phyloP scores from a whole-genome alignment of 169 alveolate species.

The Sarcocystis neurona region DNA sequence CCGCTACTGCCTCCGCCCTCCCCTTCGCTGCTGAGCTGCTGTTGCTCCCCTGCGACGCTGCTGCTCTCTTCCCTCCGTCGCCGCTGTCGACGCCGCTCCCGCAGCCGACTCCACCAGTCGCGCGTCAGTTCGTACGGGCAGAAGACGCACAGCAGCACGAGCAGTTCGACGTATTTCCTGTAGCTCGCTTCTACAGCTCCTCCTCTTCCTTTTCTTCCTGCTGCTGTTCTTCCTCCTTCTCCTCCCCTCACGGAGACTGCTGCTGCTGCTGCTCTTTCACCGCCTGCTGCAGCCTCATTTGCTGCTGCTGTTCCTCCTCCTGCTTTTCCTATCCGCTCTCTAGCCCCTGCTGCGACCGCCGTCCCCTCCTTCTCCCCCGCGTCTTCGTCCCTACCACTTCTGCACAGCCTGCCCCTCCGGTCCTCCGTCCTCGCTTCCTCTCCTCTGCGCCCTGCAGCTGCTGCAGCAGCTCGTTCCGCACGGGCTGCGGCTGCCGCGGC shows the following conservation, averaged over 20 bases:
- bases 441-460: conserved; percentile 12
- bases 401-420: neutral
- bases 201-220: neutral
- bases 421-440: neutral
- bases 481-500: conserved; percentile 22
- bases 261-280: too few relatives aligned
- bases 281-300: too few relatives aligned
- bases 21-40: neutral
- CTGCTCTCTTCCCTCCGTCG: neutral
- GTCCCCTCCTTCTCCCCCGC: neutral
- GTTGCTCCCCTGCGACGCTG: neutral
- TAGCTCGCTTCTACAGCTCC: neutral
- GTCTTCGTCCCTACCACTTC: neutral
- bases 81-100: conserved; percentile 27
- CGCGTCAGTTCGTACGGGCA: conserved; percentile 53
- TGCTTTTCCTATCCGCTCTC: neutral
- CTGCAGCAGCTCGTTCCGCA: conserved; percentile 25
- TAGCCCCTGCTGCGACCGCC: neutral
- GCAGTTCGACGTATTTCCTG: conserved; percentile 41
- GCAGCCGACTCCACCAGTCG: conserved; percentile 40
- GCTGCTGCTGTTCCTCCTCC: too few relatives aligned
- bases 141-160: conserved; percentile 45
- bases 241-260: neutral
- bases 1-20: neutral
- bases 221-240: neutral